A percentile compares a stretch with the other conserved stretches of the same genome.
These are phyloP conservation scores for Senecio squalidus DNA, from an alignment of 140 eudicot species.

Conservation along the genomic window DNA sequence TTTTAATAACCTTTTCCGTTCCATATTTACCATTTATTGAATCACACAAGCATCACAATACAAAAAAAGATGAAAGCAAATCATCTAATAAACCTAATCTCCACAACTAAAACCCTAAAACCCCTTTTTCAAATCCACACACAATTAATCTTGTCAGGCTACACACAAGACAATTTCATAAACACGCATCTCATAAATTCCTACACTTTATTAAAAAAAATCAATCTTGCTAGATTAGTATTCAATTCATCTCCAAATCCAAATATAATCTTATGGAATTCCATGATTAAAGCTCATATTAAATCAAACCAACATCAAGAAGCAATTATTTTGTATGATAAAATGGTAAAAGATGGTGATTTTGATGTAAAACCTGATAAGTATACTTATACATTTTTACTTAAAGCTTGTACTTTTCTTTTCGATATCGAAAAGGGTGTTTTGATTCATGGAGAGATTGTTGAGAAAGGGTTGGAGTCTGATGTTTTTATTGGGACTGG, in stretches of 20 bases:
- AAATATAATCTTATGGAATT: constrained; percentile 36
- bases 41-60: neutral
- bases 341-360: constrained; percentile 21
- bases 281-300: constrained; percentile 59
- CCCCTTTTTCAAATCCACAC: constrained; percentile 42
- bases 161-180: constrained; percentile 21
- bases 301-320: constrained; percentile 41
- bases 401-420: constrained; percentile 60
- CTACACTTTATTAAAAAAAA: constrained; percentile 41
- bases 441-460: constrained; percentile 37
- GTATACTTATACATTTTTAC: constrained; percentile 55
- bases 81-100: constrained; percentile 28
- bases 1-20: too few species aligned
- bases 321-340: constrained; percentile 40
- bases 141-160: constrained; percentile 38
- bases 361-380: constrained; percentile 37
- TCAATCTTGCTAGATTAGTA: constrained; percentile 39
- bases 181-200: constrained; percentile 44
- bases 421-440: constrained; percentile 44
- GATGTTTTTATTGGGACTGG: constrained; percentile 65
- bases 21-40: constrained; percentile 3
- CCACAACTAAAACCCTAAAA: constrained; percentile 31
- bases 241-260: constrained; percentile 49
- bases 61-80: neutral
- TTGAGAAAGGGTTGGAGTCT: constrained; percentile 32